A percentile compares a stretch with the other conserved stretches of the same genome.
These are phyloP conservation scores for Nakazawaea wickerhamii DNA, from an alignment of 805 yeast species.

Conservation along the genomic window DNA sequence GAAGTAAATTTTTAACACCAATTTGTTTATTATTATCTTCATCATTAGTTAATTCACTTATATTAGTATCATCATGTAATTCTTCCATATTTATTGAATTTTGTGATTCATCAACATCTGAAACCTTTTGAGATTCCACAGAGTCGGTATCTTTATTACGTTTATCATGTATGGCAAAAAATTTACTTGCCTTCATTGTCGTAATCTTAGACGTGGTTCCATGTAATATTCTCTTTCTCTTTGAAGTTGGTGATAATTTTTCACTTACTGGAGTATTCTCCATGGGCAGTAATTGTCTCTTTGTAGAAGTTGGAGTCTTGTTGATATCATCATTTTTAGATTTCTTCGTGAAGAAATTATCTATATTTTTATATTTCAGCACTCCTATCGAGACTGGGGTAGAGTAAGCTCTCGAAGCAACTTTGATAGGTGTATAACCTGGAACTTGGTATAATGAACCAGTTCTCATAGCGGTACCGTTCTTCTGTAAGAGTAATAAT, in stretches of 20 bases:
- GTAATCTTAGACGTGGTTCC: constrained; percentile 7
- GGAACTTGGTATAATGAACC: constrained; percentile 15
- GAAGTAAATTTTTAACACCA: not conserved
- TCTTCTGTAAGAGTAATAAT: constrained; percentile 20
- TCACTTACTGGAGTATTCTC: constrained; percentile 3
- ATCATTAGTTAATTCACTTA: not conserved
- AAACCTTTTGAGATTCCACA: constrained; percentile 13
- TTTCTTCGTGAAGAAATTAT: not conserved
- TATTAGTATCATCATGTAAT: not conserved
- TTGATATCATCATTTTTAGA: constrained; percentile 12
- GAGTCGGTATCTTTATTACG: not conserved
- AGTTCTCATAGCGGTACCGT: constrained; percentile 4
- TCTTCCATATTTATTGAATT: not conserved
- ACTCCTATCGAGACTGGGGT: constrained; percentile 5
- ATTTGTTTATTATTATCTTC: not conserved
- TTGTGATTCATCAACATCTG: constrained; percentile 7
- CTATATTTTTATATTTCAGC: constrained; percentile 8
- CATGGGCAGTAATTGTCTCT: constrained; percentile 18
- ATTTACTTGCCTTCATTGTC: constrained; percentile 15
- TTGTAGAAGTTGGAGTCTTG: constrained; percentile 19
- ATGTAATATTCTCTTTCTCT: constrained; percentile 22
- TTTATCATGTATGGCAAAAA: constrained; percentile 13
- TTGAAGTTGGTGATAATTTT: constrained; percentile 20
- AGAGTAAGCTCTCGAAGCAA: constrained; percentile 12
- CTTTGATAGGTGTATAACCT: constrained; percentile 2